A percentile compares a stretch with the other conserved stretches of the same genome.
Evolutionary conservation across 2,329 filamentous ascomycete species (phyloP).

Genomic region (Fusarium cyanostomum): DNA sequence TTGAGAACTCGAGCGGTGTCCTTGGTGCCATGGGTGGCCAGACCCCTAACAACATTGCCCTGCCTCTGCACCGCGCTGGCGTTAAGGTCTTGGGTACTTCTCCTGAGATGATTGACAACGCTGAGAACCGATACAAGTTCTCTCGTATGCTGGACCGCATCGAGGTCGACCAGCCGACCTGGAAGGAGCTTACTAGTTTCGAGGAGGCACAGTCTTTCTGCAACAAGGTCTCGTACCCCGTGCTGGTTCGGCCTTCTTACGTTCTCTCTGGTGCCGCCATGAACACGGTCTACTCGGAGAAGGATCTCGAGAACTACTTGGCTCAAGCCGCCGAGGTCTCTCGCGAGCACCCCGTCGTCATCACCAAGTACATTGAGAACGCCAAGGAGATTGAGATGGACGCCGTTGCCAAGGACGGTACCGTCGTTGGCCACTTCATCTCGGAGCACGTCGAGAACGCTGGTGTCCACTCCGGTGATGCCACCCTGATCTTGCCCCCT

Average conservation of each 20-base stretch:
- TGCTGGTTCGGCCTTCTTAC: slow-evolving; percentile 94
- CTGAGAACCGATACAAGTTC: slow-evolving; percentile 98
- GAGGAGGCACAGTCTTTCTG: slow-evolving; percentile 91
- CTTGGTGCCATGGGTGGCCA: slow-evolving; percentile 97
- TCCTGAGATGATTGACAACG: slow-evolving; percentile 98
- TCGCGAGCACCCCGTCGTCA: slow-evolving; percentile 94
- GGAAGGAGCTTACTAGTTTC: slow-evolving; percentile 97
- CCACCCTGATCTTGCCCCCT: slow-evolving; percentile 92
- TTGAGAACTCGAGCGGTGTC: slow-evolving; percentile 84
- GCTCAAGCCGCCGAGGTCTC: slow-evolving; percentile 93
- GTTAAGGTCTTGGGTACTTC: slow-evolving; percentile 95
- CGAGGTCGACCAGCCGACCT: slow-evolving; percentile 93
- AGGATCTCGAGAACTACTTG: slow-evolving; percentile 88
- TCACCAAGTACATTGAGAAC: slow-evolving; percentile 99
- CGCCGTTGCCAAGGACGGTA: slow-evolving; percentile 89
- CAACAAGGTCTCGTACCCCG: slow-evolving; percentile 87
- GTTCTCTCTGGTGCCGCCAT: slow-evolving; percentile 97
- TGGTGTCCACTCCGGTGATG: slow-evolving; percentile 97
- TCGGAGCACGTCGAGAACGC: slow-evolving; percentile 99
- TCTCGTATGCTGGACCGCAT: slow-evolving; percentile 97
- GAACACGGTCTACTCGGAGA: slow-evolving; percentile 98
- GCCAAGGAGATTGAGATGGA: slow-evolving; percentile 99
- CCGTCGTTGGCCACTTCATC: slow-evolving; percentile 93
- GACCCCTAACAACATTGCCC: slow-evolving; percentile 96
- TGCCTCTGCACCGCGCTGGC: slow-evolving; percentile 86